Conservation (phyloP, 768 basidiomycete genomes). For the Candolleomyces efflorescens region DNA sequence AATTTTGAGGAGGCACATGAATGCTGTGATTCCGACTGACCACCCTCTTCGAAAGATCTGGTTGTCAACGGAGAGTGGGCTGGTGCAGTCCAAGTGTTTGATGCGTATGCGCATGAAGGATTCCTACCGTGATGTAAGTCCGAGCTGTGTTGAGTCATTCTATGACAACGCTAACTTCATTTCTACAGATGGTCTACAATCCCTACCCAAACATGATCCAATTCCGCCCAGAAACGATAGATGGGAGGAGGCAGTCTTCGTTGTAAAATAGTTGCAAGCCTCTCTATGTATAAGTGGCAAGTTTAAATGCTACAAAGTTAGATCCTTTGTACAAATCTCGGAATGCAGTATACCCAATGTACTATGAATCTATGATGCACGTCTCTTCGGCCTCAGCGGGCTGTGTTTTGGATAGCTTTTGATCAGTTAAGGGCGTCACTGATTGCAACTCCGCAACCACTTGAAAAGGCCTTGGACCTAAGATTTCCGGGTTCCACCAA, state of each 20-base stretch:
- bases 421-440: not conserved
- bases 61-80: slow-evolving; percentile 34
- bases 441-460: not conserved
- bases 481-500: slow-evolving; percentile 8
- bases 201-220: slow-evolving; percentile 53
- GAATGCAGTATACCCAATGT: no score
- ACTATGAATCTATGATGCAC: no score
- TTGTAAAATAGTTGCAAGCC: not conserved
- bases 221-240: slow-evolving; percentile 28
- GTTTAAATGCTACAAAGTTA: no score
- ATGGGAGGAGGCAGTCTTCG: slow-evolving; percentile 3
- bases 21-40: slow-evolving; percentile 36
- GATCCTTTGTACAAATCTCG: no score
- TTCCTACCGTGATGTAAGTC: slow-evolving; percentile 50
- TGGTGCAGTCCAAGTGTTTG: slow-evolving; percentile 51
- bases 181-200: slow-evolving; percentile 49
- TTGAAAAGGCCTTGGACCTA: slow-evolving; percentile 8
- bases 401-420: not conserved
- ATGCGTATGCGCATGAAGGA: slow-evolving; percentile 56
- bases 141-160: not conserved
- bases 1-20: slow-evolving; percentile 43
- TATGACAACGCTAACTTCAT: not conserved
- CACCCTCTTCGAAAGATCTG: slow-evolving; percentile 45
- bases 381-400: no score
- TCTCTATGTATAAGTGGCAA: no score